Evolutionary conservation across 805 yeast genomes (phyloP), one percentile per base, ranked within the genome.

Genomic region (Ogataea polymorpha): DNA sequence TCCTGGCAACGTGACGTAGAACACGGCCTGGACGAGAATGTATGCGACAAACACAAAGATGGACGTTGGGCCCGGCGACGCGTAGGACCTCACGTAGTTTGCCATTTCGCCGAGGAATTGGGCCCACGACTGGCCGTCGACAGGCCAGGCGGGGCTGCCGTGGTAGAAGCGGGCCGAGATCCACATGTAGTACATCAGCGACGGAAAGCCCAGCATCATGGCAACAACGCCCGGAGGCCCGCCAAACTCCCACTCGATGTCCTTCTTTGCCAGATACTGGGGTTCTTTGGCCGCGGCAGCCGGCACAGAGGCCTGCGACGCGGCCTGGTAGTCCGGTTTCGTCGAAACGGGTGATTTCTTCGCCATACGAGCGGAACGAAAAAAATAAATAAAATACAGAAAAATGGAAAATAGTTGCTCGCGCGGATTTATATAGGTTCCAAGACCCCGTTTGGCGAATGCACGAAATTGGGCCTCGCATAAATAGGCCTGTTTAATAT

Each of bases 121-220:
- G 17, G 42, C 23, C 77, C 75, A 82, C 28, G 70, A 54, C 62
- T 84, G 79, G 36, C 68, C 79, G 4, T 61, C 71, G 0, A 61
- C 58, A 3, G 96, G 96, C 62, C 72, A 66, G 17, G 96, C 88
- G 21, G 86, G 72, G 35, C 68, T 57, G 2, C 96, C 96, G 48
- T 69, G 69, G 65, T 88, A 87, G 62, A 83, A 89, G 47, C 77
- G 76, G 37, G 93, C 91, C 55, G 88, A 75, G 40, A 91, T 80
- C 95, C 96, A 91, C 93, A 93, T 84, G 67, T 93, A 93, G 74
- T 83, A 87, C 99, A 93, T 93, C 58, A 93, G 71, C 34, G 82
- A 58, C 6, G 99, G 99, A 68, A 93, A 93, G 3, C 96, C 95
- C 32, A 78, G 59, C 81, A 91, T 78, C 98, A 93, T 91, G 6